A percentile compares a stretch with the other conserved stretches of the same genome.
Evolutionary conservation across 225 moss, liverwort and hornwort species (phyloP).

Genomic region (Pseudoscleropodium purum): DNA sequence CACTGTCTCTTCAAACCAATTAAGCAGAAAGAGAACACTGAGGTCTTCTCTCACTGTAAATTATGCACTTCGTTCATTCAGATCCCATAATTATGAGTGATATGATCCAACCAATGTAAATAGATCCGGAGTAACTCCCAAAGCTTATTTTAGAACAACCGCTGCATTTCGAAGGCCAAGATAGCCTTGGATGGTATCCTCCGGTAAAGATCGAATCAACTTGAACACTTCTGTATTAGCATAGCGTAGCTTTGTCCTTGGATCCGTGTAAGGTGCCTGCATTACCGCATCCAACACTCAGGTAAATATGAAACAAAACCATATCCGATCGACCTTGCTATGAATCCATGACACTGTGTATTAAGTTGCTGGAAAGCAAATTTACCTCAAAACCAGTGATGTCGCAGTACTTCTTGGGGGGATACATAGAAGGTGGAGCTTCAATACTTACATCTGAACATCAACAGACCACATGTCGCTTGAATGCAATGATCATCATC

Average conservation of each 20-base stretch:
- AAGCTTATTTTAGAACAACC: conserved; percentile 60
- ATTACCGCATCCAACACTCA: conserved; percentile 1
- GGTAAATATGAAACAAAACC: not conserved
- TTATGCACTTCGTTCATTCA: not conserved
- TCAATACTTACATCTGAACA: conserved; percentile 77
- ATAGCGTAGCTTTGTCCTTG: conserved; percentile 90
- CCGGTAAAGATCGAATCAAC: conserved; percentile 73
- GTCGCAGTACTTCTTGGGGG: conserved; percentile 93
- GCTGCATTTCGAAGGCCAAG: conserved; percentile 84
- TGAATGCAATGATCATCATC: not conserved
- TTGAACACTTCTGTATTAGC: conserved; percentile 80
- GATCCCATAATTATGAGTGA: not conserved
- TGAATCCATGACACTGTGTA: not conserved
- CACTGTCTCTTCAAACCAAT: not conserved
- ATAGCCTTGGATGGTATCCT: conserved; percentile 87
- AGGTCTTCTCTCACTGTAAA: not conserved
- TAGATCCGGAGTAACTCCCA: not conserved
- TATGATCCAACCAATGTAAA: not conserved
- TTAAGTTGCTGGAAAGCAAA: not conserved
- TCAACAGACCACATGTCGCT: not conserved
- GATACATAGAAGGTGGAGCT: conserved; percentile 89
- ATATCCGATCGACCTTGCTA: not conserved
- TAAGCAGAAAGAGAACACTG: not conserved
- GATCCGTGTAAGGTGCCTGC: conserved; percentile 91
- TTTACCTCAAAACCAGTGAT: conserved; percentile 84